These are phyloP conservation scores for Lathyrus aphaca DNA, from an alignment of 306 rosid species.

Conservation along the genomic window DNA sequence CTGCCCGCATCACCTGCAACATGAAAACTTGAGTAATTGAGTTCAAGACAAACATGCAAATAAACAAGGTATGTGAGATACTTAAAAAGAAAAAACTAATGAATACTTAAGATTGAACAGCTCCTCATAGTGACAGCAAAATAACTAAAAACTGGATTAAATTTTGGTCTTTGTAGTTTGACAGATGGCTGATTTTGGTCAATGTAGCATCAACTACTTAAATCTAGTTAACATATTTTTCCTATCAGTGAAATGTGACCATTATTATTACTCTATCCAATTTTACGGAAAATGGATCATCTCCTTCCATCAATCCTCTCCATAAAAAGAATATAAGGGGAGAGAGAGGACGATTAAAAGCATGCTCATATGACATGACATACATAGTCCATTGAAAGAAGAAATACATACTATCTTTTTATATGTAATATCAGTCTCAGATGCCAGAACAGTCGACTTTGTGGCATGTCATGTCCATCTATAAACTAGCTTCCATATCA, in stretches of 20 bases:
- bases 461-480: neutral
- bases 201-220: neutral
- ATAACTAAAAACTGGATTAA: neutral
- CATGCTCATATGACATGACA: neutral
- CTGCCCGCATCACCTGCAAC: conserved; percentile 96
- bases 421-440: neutral
- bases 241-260: neutral
- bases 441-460: neutral
- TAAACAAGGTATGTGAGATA: conserved; percentile 2
- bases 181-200: neutral
- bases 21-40: conserved; percentile 27
- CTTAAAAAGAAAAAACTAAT: neutral
- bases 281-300: neutral
- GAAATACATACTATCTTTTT: neutral
- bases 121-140: conserved; percentile 10
- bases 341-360: neutral
- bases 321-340: neutral
- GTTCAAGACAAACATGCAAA: conserved; percentile 10
- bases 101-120: conserved; percentile 10
- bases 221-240: neutral
- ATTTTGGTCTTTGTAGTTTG: neutral
- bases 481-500: neutral
- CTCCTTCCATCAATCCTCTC: conserved; percentile 1
- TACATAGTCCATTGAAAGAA: neutral
- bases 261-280: neutral